Conservation (phyloP, 495 filamentous ascomycete species). For the Sabuloglossum arenarium region DNA sequence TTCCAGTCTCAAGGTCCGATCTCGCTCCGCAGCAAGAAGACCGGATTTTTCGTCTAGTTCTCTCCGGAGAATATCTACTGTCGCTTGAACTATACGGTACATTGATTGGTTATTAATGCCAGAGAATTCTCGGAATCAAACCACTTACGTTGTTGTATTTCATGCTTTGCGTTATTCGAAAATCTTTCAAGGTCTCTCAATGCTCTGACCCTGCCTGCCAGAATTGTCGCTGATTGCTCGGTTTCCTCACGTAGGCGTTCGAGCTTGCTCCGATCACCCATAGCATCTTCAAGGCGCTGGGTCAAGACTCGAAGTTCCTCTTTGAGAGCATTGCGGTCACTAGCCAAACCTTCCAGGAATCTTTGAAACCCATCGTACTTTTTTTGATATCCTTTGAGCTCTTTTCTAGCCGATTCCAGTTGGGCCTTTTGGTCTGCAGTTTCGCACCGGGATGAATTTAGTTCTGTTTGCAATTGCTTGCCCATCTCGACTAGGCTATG, state of each 20-base stretch:
- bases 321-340: background rate
- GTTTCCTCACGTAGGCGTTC: background rate
- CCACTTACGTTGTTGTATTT: background rate
- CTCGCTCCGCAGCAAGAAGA: conserved; percentile 2
- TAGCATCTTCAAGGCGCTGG: background rate
- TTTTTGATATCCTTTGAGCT: background rate
- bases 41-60: background rate
- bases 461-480: background rate
- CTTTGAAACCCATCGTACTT: background rate
- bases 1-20: background rate
- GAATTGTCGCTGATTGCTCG: background rate
- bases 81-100: background rate
- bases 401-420: background rate
- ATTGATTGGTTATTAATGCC: background rate
- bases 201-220: background rate
- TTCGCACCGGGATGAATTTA: background rate
- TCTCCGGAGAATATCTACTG: background rate
- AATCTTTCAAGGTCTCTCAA: background rate
- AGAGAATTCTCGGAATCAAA: too few relatives aligned
- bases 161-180: background rate
- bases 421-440: background rate
- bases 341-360: background rate
- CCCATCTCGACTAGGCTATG: background rate
- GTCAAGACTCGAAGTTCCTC: background rate
- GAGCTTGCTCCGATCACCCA: background rate